Conservation (phyloP, 2,329 filamentous ascomycete species). For the Venturia oleaginea region DNA sequence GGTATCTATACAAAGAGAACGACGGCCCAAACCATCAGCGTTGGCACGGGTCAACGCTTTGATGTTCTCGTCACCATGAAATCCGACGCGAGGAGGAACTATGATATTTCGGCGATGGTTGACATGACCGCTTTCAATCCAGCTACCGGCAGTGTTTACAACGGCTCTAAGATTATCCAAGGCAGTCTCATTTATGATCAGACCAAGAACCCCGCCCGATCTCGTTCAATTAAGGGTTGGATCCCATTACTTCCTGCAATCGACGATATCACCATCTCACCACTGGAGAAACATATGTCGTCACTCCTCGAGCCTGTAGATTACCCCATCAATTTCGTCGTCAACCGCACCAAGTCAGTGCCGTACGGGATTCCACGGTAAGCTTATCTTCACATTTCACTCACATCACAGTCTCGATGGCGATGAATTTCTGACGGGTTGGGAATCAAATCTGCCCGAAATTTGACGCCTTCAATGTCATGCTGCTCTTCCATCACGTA, state of each 20-base stretch:
- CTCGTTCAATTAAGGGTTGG: not conserved
- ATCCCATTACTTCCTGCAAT: slow-evolving; percentile 22
- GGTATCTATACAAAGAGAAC: slow-evolving; percentile 55
- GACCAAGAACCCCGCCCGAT: not conserved
- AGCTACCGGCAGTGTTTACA: not conserved
- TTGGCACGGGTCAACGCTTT: slow-evolving; percentile 63
- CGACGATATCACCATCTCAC: slow-evolving; percentile 65
- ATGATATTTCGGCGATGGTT: slow-evolving; percentile 43
- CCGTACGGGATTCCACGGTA: slow-evolving; percentile 7
- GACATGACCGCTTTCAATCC: slow-evolving; percentile 2
- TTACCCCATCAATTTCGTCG: slow-evolving; percentile 24
- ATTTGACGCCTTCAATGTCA: not conserved
- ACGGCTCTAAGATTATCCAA: not conserved
- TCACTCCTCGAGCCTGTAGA: slow-evolving; percentile 53
- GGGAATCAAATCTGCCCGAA: not conserved
- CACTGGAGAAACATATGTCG: slow-evolving; percentile 47
- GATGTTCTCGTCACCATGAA: slow-evolving; percentile 56
- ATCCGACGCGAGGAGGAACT: slow-evolving; percentile 43
- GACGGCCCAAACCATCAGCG: slow-evolving; percentile 50
- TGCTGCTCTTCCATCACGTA: not conserved
- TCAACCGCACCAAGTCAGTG: not conserved
- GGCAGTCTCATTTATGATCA: not conserved
- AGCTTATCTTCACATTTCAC: not conserved
- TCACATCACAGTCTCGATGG: not conserved
- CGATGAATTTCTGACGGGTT: not conserved